phyloP scores from a whole-genome alignment of 1,284 basidiomycete genomes.

The Tilletia caries region DNA sequence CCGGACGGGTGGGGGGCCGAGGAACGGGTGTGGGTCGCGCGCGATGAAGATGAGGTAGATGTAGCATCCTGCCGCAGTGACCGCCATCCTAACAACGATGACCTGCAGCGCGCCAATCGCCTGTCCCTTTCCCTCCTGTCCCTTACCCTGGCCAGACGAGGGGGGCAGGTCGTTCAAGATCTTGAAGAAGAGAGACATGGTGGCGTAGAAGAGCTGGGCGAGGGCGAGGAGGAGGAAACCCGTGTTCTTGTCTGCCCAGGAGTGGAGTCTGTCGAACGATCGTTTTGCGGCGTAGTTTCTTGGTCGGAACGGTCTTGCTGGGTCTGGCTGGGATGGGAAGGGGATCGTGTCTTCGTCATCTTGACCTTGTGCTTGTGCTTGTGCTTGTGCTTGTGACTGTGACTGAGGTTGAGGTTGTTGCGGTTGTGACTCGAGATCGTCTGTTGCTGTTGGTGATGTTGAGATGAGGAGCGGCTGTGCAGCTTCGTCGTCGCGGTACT shows the following conservation, averaged over 20 bases:
- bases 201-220: conserved; percentile 32
- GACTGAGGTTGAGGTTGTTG: too few relatives aligned
- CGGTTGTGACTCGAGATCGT: too few relatives aligned
- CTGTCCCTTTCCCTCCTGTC: conserved; percentile 54
- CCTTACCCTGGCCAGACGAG: conserved; percentile 55
- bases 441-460: too few relatives aligned
- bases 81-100: conserved; percentile 61
- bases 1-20: conserved; percentile 69
- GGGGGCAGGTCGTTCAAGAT: conserved; percentile 63
- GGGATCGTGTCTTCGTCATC: conserved; percentile 16
- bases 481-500: too few relatives aligned
- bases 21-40: conserved; percentile 65
- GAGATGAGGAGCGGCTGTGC: too few relatives aligned
- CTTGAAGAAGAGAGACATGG: conserved; percentile 65
- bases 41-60: conserved; percentile 44
- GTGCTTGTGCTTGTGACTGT: too few relatives aligned
- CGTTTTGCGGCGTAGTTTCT: conserved; percentile 24
- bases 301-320: conserved; percentile 28
- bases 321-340: conserved; percentile 30
- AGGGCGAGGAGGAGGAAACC: conserved; percentile 29
- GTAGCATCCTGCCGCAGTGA: conserved; percentile 51
- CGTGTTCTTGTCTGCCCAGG: conserved; percentile 25
- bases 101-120: conserved; percentile 53
- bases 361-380: not conserved
- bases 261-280: conserved; percentile 14